Base-by-base conservation (phyloP, 352 stramenopile genomes). In the Phytophthora megakarya region DNA sequence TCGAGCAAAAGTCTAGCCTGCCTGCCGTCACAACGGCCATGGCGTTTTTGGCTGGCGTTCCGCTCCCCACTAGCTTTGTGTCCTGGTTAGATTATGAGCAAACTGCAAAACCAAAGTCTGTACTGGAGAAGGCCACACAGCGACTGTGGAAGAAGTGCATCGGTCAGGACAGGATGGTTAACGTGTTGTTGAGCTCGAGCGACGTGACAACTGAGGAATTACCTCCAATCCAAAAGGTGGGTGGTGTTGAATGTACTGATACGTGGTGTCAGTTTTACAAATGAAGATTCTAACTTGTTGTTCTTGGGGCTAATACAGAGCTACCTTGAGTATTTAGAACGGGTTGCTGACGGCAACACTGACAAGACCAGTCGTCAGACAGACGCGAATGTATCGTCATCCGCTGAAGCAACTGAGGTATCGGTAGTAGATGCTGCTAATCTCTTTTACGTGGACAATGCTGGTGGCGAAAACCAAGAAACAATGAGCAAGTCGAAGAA, bases 381-480 rank as follows among this genome's bases (percentile, higher is more conserved):
- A 46, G 43, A 37, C 46, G 12, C 33, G 19, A 52, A 48, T n/a
- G 16, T 37, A 23, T 39, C 23, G n/a, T 6, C 43, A 15, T 45
- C 42, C 6, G 26, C 26, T 50, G 45, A 50, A 21, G 26, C 39
- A 47, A 30, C 40, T 21, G 21, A 48, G 37, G 39, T 48, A 42
- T 40, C 32, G 12, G 30, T 32, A 3, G 15, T 18, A 18, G 60
- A 65, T 19, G 26, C 51, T 19, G 63, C 57, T 37, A 51, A 39
- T 56, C 58, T 89, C 9, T 90, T 90, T 58, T 90, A 84, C 59
- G 50, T 78, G 67, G 81, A 90, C 67, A 86, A 72, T 45, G 75
- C 67, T 28, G 81, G 81, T 26, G 79, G 71, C 46, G 71, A 76
- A 18, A 37, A 15, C 6, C 13, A 65, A 23, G 59, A 59, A 9